phyloP scores from a whole-genome alignment of 257 asterid genomes.

The Solanum virginianum region DNA sequence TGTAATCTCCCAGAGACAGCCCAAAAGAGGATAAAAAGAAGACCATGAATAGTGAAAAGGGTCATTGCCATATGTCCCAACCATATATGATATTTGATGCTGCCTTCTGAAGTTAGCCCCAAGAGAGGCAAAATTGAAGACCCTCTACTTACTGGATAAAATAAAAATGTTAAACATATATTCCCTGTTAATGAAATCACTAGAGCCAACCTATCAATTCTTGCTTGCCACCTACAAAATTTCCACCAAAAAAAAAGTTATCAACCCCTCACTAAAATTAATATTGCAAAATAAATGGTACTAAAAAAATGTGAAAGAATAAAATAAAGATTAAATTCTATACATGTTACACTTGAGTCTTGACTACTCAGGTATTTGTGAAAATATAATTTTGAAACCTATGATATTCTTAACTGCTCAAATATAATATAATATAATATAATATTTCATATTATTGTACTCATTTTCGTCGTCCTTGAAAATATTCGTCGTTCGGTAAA shows the following conservation, averaged over 20 bases:
- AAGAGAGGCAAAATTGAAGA: conserved; percentile 76
- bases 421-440: no score
- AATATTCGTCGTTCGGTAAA: not conserved
- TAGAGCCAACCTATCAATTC: conserved; percentile 70
- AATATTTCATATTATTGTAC: no score
- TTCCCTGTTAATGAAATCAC: conserved; percentile 77
- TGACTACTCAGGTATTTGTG: not conserved
- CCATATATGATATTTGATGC: conserved; percentile 86
- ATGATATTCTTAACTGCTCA: not conserved
- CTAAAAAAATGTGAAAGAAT: not conserved
- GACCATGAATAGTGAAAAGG: conserved; percentile 66
- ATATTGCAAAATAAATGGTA: not conserved
- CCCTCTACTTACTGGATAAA: conserved; percentile 76
- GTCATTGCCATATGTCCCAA: conserved; percentile 68
- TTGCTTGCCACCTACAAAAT: conserved; percentile 72
- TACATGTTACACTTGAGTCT: not conserved
- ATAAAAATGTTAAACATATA: conserved; percentile 64
- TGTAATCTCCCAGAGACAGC: conserved; percentile 55
- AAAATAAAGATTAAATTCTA: no score
- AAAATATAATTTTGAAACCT: not conserved
- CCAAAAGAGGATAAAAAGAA: conserved; percentile 59
- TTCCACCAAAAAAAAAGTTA: not conserved
- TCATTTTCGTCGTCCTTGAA: not conserved
- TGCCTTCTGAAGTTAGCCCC: conserved; percentile 72
- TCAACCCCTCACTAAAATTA: not conserved